Percentiles rank a stretch among this genome's conserved stretches.
These are phyloP conservation scores for Entophlyctis luteolus DNA, from an alignment of 192 early-diverging fungal genomes.

Conservation along the genomic window DNA sequence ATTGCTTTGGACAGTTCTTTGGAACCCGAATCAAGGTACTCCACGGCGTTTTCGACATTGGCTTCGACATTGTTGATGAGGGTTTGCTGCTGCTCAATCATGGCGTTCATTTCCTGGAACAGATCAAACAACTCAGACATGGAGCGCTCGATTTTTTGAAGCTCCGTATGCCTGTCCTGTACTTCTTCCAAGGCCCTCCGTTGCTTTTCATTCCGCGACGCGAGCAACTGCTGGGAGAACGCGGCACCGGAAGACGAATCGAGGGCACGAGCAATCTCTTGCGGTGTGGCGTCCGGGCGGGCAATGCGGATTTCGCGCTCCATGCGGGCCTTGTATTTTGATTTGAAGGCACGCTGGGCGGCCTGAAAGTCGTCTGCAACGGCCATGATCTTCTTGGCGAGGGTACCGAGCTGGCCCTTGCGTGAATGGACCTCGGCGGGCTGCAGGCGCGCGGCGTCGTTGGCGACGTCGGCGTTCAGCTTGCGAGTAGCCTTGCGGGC, in stretches of 20 bases:
- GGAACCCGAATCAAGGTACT: constrained; percentile 36
- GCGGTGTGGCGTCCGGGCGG: constrained; percentile 54
- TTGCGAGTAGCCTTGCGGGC: constrained; percentile 27
- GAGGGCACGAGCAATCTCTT: constrained; percentile 57
- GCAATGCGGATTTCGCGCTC: constrained; percentile 52
- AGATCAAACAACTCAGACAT: constrained; percentile 54
- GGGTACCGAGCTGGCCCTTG: constrained; percentile 34
- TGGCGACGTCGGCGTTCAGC: constrained; percentile 27
- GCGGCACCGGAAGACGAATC: constrained; percentile 39
- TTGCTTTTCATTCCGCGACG: constrained; percentile 46
- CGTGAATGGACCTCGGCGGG: constrained; percentile 28
- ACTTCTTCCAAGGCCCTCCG: constrained; percentile 56
- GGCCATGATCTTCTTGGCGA: constrained; percentile 41
- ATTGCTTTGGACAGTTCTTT: constrained; percentile 51
- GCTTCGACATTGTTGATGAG: constrained; percentile 50
- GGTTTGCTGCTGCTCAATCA: constrained; percentile 54
- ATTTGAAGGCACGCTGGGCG: constrained; percentile 35
- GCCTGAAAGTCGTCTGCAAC: constrained; percentile 42
- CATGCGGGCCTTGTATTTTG: constrained; percentile 45
- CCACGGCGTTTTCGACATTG: constrained; percentile 35
- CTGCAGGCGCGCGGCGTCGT: constrained; percentile 13
- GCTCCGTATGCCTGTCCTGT: constrained; percentile 59
- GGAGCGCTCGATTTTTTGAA: constrained; percentile 51
- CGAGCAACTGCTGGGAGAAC: constrained; percentile 59
- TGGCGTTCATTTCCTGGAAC: constrained; percentile 62